Evolutionary conservation across 192 early-diverging fungal species (phyloP).

Genomic region (Entomortierella parvispora): DNA sequence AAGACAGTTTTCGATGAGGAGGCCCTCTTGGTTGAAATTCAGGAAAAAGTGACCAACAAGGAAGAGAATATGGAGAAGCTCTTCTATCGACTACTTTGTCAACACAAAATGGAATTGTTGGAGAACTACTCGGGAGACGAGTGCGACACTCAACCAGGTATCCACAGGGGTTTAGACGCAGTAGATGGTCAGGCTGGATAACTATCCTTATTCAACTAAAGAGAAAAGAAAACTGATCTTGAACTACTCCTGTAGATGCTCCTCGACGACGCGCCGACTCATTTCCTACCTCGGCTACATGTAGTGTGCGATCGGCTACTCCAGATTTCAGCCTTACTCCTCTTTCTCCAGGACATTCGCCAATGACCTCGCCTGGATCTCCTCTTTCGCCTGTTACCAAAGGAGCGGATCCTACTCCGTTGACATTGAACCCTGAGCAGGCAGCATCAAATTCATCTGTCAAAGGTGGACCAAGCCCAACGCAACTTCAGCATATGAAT

Average conservation of each 20-base stretch:
- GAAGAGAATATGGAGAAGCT: slow-evolving; percentile 51
- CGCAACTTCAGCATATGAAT: slow-evolving; percentile 1
- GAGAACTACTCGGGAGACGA: slow-evolving; percentile 42
- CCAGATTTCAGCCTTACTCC: slow-evolving; percentile 30
- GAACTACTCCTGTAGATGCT: slow-evolving; percentile 7
- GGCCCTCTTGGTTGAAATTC: slow-evolving; percentile 39
- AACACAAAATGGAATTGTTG: slow-evolving; percentile 38
- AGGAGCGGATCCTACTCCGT: slow-evolving; percentile 10
- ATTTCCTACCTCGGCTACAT: slow-evolving; percentile 31
- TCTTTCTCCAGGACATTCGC: slow-evolving; percentile 26
- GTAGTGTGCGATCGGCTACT: slow-evolving; percentile 29
- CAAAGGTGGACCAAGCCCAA: not conserved
- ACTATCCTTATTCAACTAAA: not conserved
- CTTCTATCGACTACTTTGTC: slow-evolving; percentile 39
- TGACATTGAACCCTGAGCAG: slow-evolving; percentile 23
- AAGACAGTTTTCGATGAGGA: slow-evolving; percentile 50
- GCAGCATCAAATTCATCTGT: too few species aligned
- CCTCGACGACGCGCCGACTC: slow-evolving; percentile 43
- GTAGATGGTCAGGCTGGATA: not conserved
- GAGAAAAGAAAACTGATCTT: not conserved
- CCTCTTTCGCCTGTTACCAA: slow-evolving; percentile 14
- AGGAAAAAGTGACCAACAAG: slow-evolving; percentile 38
- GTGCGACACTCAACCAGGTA: slow-evolving; percentile 41
- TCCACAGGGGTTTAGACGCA: not conserved
- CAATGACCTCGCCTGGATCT: slow-evolving; percentile 31